Evolutionary conservation across 371 early-diverging fungal genomes (phyloP).

Genomic region (Homolaphlyctis polyrhiza): DNA sequence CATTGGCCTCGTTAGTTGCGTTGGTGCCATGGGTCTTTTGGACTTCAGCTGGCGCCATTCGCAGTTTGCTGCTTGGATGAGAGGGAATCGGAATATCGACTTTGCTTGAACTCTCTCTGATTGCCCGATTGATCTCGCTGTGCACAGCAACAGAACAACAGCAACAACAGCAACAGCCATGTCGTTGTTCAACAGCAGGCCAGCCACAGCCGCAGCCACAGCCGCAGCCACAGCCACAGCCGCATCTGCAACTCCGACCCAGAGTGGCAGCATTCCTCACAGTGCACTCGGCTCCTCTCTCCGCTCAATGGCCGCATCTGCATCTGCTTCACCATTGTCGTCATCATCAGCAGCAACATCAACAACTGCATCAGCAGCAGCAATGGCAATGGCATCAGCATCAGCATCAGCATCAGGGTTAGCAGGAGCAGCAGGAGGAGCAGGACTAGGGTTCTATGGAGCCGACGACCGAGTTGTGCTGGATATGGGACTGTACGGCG

Average conservation of each 20-base stretch:
- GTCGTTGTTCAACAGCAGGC: background rate
- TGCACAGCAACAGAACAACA: background rate
- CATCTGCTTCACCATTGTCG: too few relatives aligned
- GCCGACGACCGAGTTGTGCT: constrained; percentile 1
- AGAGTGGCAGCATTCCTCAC: too few relatives aligned
- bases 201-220: background rate
- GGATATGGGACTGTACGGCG: background rate
- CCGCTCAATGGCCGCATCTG: too few relatives aligned
- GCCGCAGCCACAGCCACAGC: background rate
- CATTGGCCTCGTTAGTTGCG: too few relatives aligned
- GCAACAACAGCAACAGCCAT: background rate
- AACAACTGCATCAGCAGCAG: background rate
- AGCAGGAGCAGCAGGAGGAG: background rate
- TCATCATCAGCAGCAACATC: too few relatives aligned
- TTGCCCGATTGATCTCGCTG: too few relatives aligned
- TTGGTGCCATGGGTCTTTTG: too few relatives aligned
- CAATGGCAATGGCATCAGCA: background rate
- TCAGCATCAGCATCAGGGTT: background rate
- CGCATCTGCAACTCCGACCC: background rate
- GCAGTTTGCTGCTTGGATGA: too few relatives aligned
- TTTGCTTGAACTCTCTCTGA: too few relatives aligned
- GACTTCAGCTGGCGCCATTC: too few relatives aligned
- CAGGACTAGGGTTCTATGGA: background rate
- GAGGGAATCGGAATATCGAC: too few relatives aligned
- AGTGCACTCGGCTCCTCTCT: too few relatives aligned